Evolutionary conservation across 2,329 filamentous ascomycete species (phyloP).

Genomic region (Rhexocercosporidium sp.): DNA sequence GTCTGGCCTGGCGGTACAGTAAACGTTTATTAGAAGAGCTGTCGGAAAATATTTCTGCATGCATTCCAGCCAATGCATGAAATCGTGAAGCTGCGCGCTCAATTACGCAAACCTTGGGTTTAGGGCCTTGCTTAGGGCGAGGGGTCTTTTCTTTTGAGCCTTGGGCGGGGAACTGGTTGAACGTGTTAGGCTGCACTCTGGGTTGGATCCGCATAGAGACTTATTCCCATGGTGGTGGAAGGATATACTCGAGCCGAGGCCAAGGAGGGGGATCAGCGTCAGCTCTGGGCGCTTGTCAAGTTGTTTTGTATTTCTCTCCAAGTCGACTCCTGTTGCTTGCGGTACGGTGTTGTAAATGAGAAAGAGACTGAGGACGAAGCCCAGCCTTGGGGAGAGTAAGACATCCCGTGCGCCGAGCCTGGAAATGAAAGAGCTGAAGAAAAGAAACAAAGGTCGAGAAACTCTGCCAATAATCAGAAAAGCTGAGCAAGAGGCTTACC

Average conservation of each 20-base stretch:
- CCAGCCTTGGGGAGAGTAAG: neutral
- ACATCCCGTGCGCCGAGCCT: neutral
- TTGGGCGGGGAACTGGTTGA: neutral
- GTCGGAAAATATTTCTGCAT: neutral
- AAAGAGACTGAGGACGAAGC: neutral
- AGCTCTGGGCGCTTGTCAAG: no score
- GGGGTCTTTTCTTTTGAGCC: neutral
- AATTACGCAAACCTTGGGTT: neutral
- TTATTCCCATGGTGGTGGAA: neutral
- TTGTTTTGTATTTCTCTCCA: no score
- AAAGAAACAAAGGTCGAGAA: neutral
- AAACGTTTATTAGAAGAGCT: no score
- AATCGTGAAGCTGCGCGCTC: neutral
- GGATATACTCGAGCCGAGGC: neutral
- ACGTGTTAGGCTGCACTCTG: neutral
- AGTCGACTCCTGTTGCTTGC: no score
- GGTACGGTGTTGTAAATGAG: neutral
- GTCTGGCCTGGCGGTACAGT: neutral
- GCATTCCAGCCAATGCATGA: neutral
- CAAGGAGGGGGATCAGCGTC: neutral
- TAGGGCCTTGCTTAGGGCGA: neutral
- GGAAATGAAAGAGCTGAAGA: slow-evolving; percentile 4
- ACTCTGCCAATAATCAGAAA: neutral
- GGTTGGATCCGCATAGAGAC: neutral
- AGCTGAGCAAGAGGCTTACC: neutral